Percentiles rank a stretch among this genome's conserved stretches.
phyloP scores from a whole-genome alignment of 768 basidiomycete genomes.

The Suillus placidus region DNA sequence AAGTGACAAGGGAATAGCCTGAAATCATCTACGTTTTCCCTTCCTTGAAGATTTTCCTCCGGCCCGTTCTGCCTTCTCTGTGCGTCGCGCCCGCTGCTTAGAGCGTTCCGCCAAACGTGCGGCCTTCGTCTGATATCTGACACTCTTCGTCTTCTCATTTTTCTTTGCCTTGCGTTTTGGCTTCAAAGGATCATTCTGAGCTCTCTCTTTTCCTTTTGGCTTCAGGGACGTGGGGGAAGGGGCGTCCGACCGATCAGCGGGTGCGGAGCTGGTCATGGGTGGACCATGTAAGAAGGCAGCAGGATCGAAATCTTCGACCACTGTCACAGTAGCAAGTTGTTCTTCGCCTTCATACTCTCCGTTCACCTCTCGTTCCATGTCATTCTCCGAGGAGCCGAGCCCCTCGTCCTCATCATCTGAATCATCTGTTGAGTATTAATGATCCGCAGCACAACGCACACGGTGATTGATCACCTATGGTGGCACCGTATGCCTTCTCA shows the following conservation, averaged over 20 bases:
- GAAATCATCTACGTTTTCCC: slow-evolving; percentile 21
- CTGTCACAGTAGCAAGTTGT: slow-evolving; percentile 84
- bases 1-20: slow-evolving; percentile 7
- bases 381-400: slow-evolving; percentile 43
- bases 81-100: slow-evolving; percentile 65
- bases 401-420: slow-evolving; percentile 47
- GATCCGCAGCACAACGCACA: slow-evolving; percentile 8
- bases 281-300: slow-evolving; percentile 57
- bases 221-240: slow-evolving; percentile 1
- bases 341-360: slow-evolving; percentile 85
- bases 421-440: slow-evolving; percentile 20
- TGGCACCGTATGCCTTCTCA: slow-evolving; percentile 70
- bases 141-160: slow-evolving; percentile 41
- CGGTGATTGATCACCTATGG: slow-evolving; percentile 40
- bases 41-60: slow-evolving; percentile 62
- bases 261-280: slow-evolving; percentile 15
- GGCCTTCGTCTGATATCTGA: slow-evolving; percentile 72
- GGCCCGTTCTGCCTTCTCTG: slow-evolving; percentile 73
- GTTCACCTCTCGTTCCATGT: slow-evolving; percentile 45
- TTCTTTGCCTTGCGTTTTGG: slow-evolving; percentile 31
- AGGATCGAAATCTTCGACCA: slow-evolving; percentile 90
- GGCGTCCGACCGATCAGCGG: neutral
- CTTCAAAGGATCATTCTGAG: slow-evolving; percentile 14
- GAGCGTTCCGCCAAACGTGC: slow-evolving; percentile 61
- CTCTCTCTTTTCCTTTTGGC: slow-evolving; percentile 21